phyloP scores from a whole-genome alignment of 352 stramenopile genomes.

The Phytophthora quininea region DNA sequence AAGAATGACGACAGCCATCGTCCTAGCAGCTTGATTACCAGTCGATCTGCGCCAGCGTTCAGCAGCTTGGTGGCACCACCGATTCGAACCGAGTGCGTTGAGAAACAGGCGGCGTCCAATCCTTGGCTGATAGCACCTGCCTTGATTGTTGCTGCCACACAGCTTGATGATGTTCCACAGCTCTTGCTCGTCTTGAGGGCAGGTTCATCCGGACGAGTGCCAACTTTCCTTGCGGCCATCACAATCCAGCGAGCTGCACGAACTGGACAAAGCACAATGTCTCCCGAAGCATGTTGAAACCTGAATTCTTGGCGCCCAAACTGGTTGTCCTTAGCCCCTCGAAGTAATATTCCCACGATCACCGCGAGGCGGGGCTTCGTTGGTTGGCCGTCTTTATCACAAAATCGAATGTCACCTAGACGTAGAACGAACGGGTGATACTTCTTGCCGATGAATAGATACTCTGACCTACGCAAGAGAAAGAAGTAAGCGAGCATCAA shows the following conservation, averaged over 20 bases:
- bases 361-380: neutral
- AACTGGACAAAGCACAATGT: slow-evolving; percentile 10
- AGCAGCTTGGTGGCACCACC: slow-evolving; percentile 25
- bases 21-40: slow-evolving; percentile 29
- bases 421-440: slow-evolving; percentile 14
- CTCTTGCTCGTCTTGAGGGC: neutral
- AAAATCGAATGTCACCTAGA: slow-evolving; percentile 11
- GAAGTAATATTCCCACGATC: slow-evolving; percentile 18
- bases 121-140: neutral
- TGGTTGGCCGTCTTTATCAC: neutral
- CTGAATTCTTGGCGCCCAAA: slow-evolving; percentile 24
- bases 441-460: slow-evolving; percentile 5
- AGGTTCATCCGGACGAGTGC: neutral
- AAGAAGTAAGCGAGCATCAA: slow-evolving; percentile 29
- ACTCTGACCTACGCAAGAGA: slow-evolving; percentile 14
- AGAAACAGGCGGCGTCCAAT: slow-evolving; percentile 8
- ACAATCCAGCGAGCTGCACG: slow-evolving; percentile 2
- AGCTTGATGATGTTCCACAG: neutral
- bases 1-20: slow-evolving; percentile 21
- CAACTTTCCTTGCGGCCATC: neutral
- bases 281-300: slow-evolving; percentile 17
- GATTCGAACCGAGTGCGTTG: slow-evolving; percentile 30
- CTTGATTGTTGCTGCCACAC: slow-evolving; percentile 10
- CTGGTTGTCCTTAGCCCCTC: slow-evolving; percentile 31
- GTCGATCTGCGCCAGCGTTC: slow-evolving; percentile 12